A percentile compares a stretch with the other conserved stretches of the same genome.
phyloP scores from a whole-genome alignment of 305 asterid species.

The Rubia peregrina region DNA sequence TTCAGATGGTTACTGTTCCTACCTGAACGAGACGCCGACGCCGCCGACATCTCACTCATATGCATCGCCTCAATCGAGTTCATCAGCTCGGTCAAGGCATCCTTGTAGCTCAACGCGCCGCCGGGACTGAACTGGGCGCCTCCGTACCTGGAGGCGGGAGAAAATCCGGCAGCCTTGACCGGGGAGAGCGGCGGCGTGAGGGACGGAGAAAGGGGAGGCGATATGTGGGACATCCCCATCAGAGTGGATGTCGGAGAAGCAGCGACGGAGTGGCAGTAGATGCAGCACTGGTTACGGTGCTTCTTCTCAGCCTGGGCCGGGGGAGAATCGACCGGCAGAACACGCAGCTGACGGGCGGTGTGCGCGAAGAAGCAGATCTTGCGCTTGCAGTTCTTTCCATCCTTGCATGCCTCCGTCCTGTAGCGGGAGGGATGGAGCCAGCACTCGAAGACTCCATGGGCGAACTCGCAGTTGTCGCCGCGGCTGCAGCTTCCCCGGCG shows the following conservation, averaged over 20 bases:
- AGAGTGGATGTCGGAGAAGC: slow-evolving; percentile 60
- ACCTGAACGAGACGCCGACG: background rate
- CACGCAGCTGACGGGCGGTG: slow-evolving; percentile 63
- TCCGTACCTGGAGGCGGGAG: slow-evolving; percentile 25
- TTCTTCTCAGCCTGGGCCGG: slow-evolving; percentile 14
- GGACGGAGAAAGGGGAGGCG: slow-evolving; percentile 31
- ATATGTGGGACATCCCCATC: slow-evolving; percentile 36
- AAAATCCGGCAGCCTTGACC: slow-evolving; percentile 20
- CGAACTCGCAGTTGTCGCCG: slow-evolving; percentile 65
- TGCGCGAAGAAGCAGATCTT: slow-evolving; percentile 82
- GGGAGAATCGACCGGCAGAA: slow-evolving; percentile 32
- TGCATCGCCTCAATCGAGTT: slow-evolving; percentile 58
- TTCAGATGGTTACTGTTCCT: slow-evolving; percentile 8
- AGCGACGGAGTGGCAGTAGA: slow-evolving; percentile 44
- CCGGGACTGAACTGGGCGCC: background rate
- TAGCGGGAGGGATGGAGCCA: slow-evolving; percentile 81
- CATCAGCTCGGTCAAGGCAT: slow-evolving; percentile 52
- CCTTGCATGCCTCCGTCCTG: slow-evolving; percentile 78
- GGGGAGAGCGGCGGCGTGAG: slow-evolving; percentile 47
- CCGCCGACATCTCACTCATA: slow-evolving; percentile 17
- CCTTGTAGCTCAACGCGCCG: slow-evolving; percentile 35
- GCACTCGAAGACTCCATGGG: slow-evolving; percentile 78
- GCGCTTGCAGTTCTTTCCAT: slow-evolving; percentile 66
- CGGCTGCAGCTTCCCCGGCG: slow-evolving; percentile 52
- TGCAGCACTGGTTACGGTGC: slow-evolving; percentile 38